Conservation (phyloP, 176 grass and related monocot species). For the Saccharum officinarum region DNA sequence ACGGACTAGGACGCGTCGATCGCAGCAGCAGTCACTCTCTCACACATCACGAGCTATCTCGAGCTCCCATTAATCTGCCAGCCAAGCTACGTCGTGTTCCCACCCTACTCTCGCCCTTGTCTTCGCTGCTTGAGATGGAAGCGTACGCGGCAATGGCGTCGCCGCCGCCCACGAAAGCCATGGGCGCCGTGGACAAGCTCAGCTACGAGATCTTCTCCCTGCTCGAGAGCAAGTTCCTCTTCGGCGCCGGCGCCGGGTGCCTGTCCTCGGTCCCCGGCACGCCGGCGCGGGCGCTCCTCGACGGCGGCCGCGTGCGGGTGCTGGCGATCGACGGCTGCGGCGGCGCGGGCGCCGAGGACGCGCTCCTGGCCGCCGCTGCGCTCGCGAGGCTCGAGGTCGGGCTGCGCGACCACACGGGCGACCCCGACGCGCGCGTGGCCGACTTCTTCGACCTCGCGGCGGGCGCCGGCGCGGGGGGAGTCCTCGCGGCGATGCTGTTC, state of each 20-base stretch:
- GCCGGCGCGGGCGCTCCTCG: not conserved
- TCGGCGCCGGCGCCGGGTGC: conserved; percentile 17
- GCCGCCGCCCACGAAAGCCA: conserved; percentile 1
- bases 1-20: conserved; percentile 7
- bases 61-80: not conserved
- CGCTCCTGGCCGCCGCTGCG: conserved; percentile 54
- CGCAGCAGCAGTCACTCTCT: not conserved
- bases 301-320: conserved; percentile 46
- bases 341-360: conserved; percentile 38
- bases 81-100: not conserved
- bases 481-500: conserved; percentile 72
- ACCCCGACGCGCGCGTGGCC: conserved; percentile 44
- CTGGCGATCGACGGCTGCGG: conserved; percentile 77
- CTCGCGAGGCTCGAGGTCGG: conserved; percentile 57
- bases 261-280: not conserved
- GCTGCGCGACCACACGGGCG: conserved; percentile 39
- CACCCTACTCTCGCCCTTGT: not conserved
- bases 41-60: not conserved
- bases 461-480: conserved; percentile 49
- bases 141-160: conserved; percentile 35
- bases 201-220: conserved; percentile 75
- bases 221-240: conserved; percentile 72
- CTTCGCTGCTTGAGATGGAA: not conserved
- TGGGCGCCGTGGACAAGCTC: conserved; percentile 46
- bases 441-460: conserved; percentile 83